phyloP scores from a whole-genome alignment of 202 grass and related monocot genomes.

The Saccharum hybrid region DNA sequence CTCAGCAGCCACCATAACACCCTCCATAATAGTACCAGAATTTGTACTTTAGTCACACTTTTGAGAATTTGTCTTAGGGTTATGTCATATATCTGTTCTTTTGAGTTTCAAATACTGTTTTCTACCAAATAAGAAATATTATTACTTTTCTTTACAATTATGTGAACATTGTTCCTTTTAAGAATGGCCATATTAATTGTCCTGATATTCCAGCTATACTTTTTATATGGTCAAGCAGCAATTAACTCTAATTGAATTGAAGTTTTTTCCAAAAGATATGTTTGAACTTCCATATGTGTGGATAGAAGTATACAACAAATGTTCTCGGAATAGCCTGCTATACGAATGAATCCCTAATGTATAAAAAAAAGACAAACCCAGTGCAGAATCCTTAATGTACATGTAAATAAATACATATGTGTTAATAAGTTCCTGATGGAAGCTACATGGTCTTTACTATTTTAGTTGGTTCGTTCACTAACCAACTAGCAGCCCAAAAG shows the following conservation, averaged over 20 bases:
- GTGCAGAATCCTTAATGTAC: background rate
- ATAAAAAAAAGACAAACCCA: background rate
- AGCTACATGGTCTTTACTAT: conserved; percentile 23
- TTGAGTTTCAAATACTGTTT: background rate
- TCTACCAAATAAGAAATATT: background rate
- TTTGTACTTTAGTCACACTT: conserved; percentile 9
- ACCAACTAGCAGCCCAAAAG: background rate
- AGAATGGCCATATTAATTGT: conserved; percentile 2
- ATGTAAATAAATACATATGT: conserved; percentile 34
- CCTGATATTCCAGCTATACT: conserved; percentile 5
- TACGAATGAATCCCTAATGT: background rate
- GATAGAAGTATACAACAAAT: conserved; percentile 8
- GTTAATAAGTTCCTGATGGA: conserved; percentile 30
- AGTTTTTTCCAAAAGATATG: conserved; percentile 11
- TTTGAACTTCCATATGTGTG: conserved; percentile 20
- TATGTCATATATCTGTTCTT: background rate
- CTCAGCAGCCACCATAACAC: too few relatives aligned
- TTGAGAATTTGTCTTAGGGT: background rate
- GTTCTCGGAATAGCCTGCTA: background rate
- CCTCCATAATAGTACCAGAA: background rate
- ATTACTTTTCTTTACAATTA: background rate
- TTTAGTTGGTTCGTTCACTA: conserved; percentile 13
- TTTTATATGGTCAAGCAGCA: conserved; percentile 3
- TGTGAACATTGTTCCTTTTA: conserved; percentile 18
- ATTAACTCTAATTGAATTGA: conserved; percentile 15